A percentile compares a stretch with the other conserved stretches of the same genome.
These are phyloP conservation scores for Scutellaria barbata DNA, from an alignment of 257 asterid genomes.

Conservation along the genomic window DNA sequence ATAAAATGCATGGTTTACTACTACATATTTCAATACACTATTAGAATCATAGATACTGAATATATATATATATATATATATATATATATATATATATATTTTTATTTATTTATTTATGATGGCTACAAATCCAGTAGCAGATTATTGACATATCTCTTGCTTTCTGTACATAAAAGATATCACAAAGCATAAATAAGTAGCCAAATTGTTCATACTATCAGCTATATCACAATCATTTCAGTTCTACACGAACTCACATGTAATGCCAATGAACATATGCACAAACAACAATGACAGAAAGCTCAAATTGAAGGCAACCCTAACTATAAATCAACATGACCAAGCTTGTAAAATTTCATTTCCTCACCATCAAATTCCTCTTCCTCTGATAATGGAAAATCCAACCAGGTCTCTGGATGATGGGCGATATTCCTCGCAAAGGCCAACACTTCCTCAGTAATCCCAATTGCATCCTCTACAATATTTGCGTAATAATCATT, in stretches of 20 bases:
- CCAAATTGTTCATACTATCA: constrained; percentile 18
- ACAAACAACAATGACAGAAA: constrained; percentile 20
- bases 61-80: no score
- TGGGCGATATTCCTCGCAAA: constrained; percentile 91
- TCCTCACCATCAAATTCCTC: constrained; percentile 80
- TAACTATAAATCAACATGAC: neutral
- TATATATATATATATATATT: no score
- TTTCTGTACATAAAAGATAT: neutral
- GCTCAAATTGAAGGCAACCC: neutral
- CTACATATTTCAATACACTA: neutral
- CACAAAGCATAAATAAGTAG: constrained; percentile 6
- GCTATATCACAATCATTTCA: constrained; percentile 23
- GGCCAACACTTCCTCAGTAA: constrained; percentile 84
- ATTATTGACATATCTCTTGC: constrained; percentile 5
- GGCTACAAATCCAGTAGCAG: neutral
- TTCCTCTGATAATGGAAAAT: constrained; percentile 87
- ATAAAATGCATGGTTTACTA: neutral
- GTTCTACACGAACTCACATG: constrained; percentile 15
- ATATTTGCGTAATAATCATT: constrained; percentile 43
- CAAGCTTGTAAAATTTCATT: constrained; percentile 20
- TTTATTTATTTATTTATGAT: no score
- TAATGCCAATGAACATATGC: constrained; percentile 25
- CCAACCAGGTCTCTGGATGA: constrained; percentile 99
- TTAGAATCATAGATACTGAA: neutral
- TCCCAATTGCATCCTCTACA: constrained; percentile 68